A percentile compares a stretch with the other conserved stretches of the same genome.
phyloP scores from a whole-genome alignment of 2,329 filamentous ascomycete species.

The Harringtonia lauricola region DNA sequence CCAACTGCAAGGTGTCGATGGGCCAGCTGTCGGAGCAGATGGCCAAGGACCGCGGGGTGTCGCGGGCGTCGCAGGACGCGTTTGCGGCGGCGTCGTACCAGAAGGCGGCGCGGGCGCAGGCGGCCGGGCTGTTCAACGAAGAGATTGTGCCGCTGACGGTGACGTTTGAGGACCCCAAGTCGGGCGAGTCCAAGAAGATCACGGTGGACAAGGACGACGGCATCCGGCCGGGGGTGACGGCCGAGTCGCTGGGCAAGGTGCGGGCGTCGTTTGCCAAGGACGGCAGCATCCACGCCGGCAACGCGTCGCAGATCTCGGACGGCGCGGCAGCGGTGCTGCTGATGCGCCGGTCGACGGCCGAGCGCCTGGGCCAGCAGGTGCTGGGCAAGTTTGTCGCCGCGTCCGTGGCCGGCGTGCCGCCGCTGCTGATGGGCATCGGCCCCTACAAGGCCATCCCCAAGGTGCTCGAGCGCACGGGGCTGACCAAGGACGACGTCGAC shows the following conservation, averaged over 20 bases:
- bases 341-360: conserved; percentile 88
- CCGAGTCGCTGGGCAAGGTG: conserved; percentile 84
- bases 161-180: conserved; percentile 84
- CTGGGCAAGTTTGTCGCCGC: conserved; percentile 87
- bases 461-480: conserved; percentile 76
- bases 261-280: conserved; percentile 82
- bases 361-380: conserved; percentile 78
- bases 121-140: conserved; percentile 79
- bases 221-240: conserved; percentile 72
- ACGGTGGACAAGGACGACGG: conserved; percentile 82
- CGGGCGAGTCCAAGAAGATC: conserved; percentile 72
- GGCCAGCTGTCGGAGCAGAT: conserved; percentile 87
- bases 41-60: conserved; percentile 73
- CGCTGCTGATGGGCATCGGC: conserved; percentile 90
- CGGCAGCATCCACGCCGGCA: conserved; percentile 85
- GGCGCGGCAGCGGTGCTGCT: conserved; percentile 89
- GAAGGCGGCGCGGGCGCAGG: conserved; percentile 78
- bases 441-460: conserved; percentile 94
- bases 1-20: conserved; percentile 98
- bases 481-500: conserved; percentile 83
- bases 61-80: conserved; percentile 68
- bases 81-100: conserved; percentile 91
- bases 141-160: conserved; percentile 84
- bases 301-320: conserved; percentile 91
- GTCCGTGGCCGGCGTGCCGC: conserved; percentile 78